Evolutionary conservation across 2,329 filamentous ascomycete genomes (phyloP).

Genomic region (Fusarium sp.): DNA sequence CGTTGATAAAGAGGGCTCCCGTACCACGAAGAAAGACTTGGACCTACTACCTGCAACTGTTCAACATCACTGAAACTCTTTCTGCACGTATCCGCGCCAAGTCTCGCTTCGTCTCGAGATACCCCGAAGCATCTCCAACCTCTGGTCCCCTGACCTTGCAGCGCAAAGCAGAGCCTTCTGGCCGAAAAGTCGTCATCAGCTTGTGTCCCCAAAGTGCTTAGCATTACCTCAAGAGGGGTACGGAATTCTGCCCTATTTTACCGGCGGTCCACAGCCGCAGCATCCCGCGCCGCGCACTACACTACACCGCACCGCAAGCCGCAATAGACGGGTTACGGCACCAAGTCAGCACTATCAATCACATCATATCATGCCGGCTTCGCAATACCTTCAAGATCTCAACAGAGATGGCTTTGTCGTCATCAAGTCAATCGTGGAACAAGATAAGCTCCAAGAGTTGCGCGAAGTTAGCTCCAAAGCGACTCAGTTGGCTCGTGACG

Average conservation of each 20-base stretch:
- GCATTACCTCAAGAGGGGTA: slow-evolving; percentile 10
- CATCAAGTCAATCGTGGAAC: slow-evolving; percentile 71
- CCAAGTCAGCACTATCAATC: slow-evolving; percentile 7
- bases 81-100: slow-evolving; percentile 16
- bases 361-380: slow-evolving; percentile 30
- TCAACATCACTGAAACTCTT: slow-evolving; percentile 8
- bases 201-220: slow-evolving; percentile 5
- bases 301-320: slow-evolving; percentile 2
- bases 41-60: slow-evolving; percentile 1
- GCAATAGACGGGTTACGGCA: slow-evolving; percentile 6
- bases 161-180: slow-evolving; percentile 27
- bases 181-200: slow-evolving; percentile 20
- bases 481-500: slow-evolving; percentile 72
- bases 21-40: slow-evolving; percentile 7
- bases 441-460: slow-evolving; percentile 66
- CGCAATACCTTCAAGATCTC: slow-evolving; percentile 60
- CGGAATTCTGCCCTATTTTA: slow-evolving; percentile 32
- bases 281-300: slow-evolving; percentile 1
- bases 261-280: slow-evolving; percentile 23
- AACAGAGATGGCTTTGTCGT: slow-evolving; percentile 80
- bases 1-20: slow-evolving; percentile 30
- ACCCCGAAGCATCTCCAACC: slow-evolving; percentile 20
- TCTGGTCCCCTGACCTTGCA: slow-evolving; percentile 4
- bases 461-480: slow-evolving; percentile 68
- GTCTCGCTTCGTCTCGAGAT: slow-evolving; percentile 24